Evolutionary conservation across 2,329 filamentous ascomycete genomes (phyloP), one percentile per base, ranked within the genome.

Genomic region (Botrytis aclada): DNA sequence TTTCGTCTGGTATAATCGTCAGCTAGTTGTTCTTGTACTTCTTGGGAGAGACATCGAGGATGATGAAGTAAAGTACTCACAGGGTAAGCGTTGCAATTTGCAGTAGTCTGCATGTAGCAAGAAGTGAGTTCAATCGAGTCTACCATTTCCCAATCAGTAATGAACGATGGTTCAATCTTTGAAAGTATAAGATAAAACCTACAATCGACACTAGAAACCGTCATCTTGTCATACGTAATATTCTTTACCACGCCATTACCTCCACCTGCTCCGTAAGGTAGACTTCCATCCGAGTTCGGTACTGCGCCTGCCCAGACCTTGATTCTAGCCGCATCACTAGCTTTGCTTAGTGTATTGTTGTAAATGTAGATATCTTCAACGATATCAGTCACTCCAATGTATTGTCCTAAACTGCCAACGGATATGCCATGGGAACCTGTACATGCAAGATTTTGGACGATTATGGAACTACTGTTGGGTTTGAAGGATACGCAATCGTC

Each of bases 291-390:
- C 10, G 89, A 82, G 0, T 84, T 84, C 1, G 86, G 84, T 5
- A 83, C 77, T 5, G 64, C 71, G 10, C 76, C 76, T 6, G 73
- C 87, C 87, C 88, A 91, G 76, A 89, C 88, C 81, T 91, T 91
- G 82, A 91, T 90, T 72, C 89, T 87, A 0, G 88, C 89, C 62
- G 87, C 88, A 75, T 90, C 86, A 61, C 84, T 81, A n/a, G 83
- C 83, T 74, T 86, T 86, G 74, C 81, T 82, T 82, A 86, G 18
- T 25, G 60, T 64, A 10, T 47, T 82, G 76, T 88, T 86, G 9
- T 82, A 80, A 0, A 83, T 85, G 9, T 80, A 81, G 56, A 89
- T 81, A 71, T 85, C 83, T 75, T 86, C 82, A 16, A 89, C 83
- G 22, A 82, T 83, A 76, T 89, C 86, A 71, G 81, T 84, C 1